Percentiles rank a stretch among this genome's conserved stretches.
Evolutionary conservation across 345 rosid species (phyloP).

Genomic region (Odontarrhena argentea): DNA sequence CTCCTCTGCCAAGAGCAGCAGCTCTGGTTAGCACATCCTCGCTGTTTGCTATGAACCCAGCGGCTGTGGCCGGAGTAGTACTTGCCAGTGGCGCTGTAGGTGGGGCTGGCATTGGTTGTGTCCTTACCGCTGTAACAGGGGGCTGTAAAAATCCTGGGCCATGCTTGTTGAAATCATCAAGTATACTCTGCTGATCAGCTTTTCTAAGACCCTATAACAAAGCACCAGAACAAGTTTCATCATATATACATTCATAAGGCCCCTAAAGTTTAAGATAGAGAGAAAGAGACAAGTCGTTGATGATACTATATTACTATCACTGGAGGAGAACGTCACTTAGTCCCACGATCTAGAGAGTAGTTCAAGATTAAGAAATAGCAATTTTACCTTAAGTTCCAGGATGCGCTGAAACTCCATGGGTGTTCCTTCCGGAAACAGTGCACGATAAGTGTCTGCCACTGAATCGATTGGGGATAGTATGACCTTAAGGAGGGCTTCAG

Average conservation of each 20-base stretch:
- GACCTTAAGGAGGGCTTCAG: conserved; percentile 99
- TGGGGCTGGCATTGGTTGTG: conserved; percentile 47
- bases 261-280: not conserved
- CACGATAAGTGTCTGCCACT: conserved; percentile 94
- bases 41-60: conserved; percentile 76
- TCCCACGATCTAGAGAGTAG: not conserved
- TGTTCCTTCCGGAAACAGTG: conserved; percentile 96
- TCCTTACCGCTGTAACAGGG: conserved; percentile 43
- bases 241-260: not conserved
- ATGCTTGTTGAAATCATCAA: conserved; percentile 89
- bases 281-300: not conserved
- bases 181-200: conserved; percentile 83
- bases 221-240: conserved; percentile 14
- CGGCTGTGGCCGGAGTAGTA: conserved; percentile 47
- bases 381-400: conserved; percentile 82
- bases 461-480: conserved; percentile 95
- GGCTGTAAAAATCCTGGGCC: conserved; percentile 64
- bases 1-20: conserved; percentile 97
- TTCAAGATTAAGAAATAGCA: conserved; percentile 4
- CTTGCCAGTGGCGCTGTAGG: conserved; percentile 49
- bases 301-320: not conserved
- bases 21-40: conserved; percentile 96
- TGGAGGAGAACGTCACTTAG: not conserved
- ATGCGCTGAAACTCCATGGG: conserved; percentile 99
- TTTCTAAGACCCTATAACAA: conserved; percentile 78